Evolutionary conservation across 768 basidiomycete species (phyloP), one percentile per base, ranked within the genome.

Genomic region (Tricholoma sp.): DNA sequence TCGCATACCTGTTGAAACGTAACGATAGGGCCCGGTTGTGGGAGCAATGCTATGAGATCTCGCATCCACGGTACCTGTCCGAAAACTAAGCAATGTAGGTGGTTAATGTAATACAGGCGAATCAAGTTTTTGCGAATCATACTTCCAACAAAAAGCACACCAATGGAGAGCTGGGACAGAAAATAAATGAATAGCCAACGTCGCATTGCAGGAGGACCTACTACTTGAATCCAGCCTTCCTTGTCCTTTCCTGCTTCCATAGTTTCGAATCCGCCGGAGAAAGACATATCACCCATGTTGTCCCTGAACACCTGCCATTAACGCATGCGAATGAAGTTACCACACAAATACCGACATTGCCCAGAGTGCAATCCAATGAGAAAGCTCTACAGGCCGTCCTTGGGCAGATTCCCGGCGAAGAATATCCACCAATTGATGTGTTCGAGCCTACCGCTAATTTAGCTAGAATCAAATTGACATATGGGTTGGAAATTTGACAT

Each of bases 41-140:
- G 55, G n/a, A 56, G 45, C n/a, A 18, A 50, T 31, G 55, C 55
- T 4, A 56, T 49, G 16, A 56, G 24, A 19, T 49, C 55, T 3
- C 57, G 27, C 50, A 57, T 43, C 57, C 57, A 57, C 12, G 57
- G 57, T 18, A 57, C 57, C 39, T 52, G 57, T 9, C 57, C 57
- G 16, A 57, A 50, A 31, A 32, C 57, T 57, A 31, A 24, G n/a
- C 11, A 51, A n/a, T 35, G 11, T 34, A 2, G 22, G 16, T 43
- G 4, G 16, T 47, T 6, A 47, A 16, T 24, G 24, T 9, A 24
- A 47, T 5, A 47, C 5, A 14, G 46, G 10, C 41, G 6, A 43
- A 27, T 0, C 27, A 27, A 27, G 14, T 6, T 16, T 52, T 21
- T 11, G 18, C 14, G 7, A 27, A 43, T 29, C 24, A 3, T 43